A percentile compares a stretch with the other conserved stretches of the same genome.
Evolutionary conservation across 2,329 filamentous ascomycete genomes (phyloP).

Genomic region (Simplicillium sp.): DNA sequence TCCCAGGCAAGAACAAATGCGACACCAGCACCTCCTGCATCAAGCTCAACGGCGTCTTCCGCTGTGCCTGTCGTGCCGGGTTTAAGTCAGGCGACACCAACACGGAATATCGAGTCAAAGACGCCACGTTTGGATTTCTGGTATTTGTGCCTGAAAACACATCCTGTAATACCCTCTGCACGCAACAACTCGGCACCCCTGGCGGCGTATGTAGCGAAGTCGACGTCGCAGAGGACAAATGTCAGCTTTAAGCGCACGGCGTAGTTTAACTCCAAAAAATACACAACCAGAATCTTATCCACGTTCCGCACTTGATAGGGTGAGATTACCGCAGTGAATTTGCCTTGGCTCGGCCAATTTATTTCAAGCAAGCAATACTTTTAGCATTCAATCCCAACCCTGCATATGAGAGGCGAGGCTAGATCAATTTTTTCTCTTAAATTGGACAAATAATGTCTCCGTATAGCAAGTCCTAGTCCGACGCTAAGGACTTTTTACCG

Average conservation of each 20-base stretch:
- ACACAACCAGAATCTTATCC: too few species aligned
- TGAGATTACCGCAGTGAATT: too few species aligned
- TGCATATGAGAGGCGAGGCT: too few species aligned
- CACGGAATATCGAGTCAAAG: background rate
- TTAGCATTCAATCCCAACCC: too few species aligned
- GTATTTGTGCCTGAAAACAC: conserved; percentile 2
- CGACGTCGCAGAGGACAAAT: background rate
- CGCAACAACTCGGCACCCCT: background rate
- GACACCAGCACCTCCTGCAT: conserved; percentile 1
- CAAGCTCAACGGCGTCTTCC: background rate
- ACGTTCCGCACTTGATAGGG: too few species aligned
- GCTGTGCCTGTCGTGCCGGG: conserved; percentile 1
- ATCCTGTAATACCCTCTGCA: conserved; percentile 1
- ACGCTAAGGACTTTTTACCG: too few species aligned
- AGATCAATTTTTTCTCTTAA: too few species aligned
- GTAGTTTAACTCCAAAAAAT: too few species aligned
- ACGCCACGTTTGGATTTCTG: background rate
- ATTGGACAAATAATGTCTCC: too few species aligned
- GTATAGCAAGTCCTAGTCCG: too few species aligned
- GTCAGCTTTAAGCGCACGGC: background rate
- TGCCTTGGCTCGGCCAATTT: too few species aligned
- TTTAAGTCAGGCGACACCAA: background rate
- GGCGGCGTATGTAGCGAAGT: background rate
- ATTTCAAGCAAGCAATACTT: too few species aligned
- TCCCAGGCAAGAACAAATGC: conserved; percentile 1